Conservation (phyloP, 208 protist species). For the Leptomonas pyrrhocoris region DNA sequence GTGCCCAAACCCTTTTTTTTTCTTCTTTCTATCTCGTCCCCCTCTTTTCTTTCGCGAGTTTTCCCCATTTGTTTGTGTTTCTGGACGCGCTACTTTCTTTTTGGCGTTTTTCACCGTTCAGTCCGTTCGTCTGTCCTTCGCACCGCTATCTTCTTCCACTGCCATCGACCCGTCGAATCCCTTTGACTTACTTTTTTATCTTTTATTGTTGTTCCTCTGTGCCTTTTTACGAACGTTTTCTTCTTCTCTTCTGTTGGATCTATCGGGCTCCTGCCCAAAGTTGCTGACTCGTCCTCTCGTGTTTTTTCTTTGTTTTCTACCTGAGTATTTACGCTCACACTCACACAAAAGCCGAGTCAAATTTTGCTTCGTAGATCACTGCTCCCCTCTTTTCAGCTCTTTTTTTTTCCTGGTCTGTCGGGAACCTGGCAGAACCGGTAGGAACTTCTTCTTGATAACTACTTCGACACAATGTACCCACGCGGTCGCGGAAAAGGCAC, state of each 20-base stretch:
- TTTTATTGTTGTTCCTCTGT: slow-evolving; percentile 2
- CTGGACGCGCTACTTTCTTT: slow-evolving; percentile 1
- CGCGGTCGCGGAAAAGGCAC: slow-evolving; percentile 15
- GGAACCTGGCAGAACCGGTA: too few relatives aligned
- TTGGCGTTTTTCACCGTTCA: not conserved
- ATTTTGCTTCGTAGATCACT: too few relatives aligned
- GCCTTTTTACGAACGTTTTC: not conserved
- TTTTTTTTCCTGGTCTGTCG: too few relatives aligned
- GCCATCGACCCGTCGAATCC: not conserved
- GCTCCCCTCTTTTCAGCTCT: not conserved
- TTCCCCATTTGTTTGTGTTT: slow-evolving; percentile 1
- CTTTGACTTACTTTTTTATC: slow-evolving; percentile 5
- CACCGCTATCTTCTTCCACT: not conserved
- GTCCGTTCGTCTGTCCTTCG: not conserved
- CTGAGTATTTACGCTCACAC: not conserved
- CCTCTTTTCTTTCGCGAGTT: slow-evolving; percentile 7
- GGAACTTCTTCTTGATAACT: not conserved
- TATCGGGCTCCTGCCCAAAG: too few relatives aligned
- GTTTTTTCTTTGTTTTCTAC: slow-evolving; percentile 8
- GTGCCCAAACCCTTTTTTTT: slow-evolving; percentile 1
- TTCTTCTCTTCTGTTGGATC: not conserved
- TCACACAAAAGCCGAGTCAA: not conserved
- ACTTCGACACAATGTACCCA: slow-evolving; percentile 6
- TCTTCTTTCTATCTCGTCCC: slow-evolving; percentile 23
- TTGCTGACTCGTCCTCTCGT: too few relatives aligned